phyloP scores from a whole-genome alignment of 2,329 filamentous ascomycete species.

The Rhinocladiella mackenziei region DNA sequence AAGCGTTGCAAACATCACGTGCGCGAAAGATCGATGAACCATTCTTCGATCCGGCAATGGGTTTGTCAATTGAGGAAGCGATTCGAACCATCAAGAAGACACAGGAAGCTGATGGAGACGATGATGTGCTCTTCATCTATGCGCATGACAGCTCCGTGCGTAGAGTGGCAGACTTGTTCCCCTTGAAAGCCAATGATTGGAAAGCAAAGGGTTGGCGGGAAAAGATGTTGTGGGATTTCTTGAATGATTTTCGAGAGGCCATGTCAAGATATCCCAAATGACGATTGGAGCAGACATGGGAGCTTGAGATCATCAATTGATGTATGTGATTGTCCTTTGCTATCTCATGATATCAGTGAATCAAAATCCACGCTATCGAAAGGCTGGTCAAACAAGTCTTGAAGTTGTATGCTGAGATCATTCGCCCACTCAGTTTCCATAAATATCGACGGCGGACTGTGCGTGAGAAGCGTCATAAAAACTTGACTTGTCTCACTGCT shows the following conservation, averaged over 20 bases:
- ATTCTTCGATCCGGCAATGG: conserved; percentile 33
- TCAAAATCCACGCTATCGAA: too few relatives aligned
- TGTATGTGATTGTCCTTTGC: too few relatives aligned
- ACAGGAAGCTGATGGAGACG: conserved; percentile 27
- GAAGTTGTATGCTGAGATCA: too few relatives aligned
- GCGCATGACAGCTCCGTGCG: conserved; percentile 32
- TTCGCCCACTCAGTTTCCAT: too few relatives aligned
- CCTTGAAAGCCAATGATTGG: conserved; percentile 28
- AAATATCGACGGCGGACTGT: too few relatives aligned
- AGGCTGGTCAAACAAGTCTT: too few relatives aligned
- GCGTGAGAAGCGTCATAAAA: too few relatives aligned
- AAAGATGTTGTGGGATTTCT: conserved; percentile 19
- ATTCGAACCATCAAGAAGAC: conserved; percentile 21
- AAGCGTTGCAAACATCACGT: conserved; percentile 1
- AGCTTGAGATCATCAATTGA: too few relatives aligned
- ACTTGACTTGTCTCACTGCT: too few relatives aligned
- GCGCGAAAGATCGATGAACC: conserved; percentile 25
- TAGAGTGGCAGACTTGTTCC: conserved; percentile 30
- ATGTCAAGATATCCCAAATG: too few relatives aligned
- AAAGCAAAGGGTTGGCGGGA: conserved; percentile 31
- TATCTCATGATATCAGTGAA: too few relatives aligned
- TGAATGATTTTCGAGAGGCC: conserved; percentile 25
- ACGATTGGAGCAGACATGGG: too few relatives aligned
- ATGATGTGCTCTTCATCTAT: conserved; percentile 32
- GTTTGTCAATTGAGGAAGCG: conserved; percentile 15